Base-by-base conservation (phyloP, 345 rosid species). In the Sisymbrium irio region DNA sequence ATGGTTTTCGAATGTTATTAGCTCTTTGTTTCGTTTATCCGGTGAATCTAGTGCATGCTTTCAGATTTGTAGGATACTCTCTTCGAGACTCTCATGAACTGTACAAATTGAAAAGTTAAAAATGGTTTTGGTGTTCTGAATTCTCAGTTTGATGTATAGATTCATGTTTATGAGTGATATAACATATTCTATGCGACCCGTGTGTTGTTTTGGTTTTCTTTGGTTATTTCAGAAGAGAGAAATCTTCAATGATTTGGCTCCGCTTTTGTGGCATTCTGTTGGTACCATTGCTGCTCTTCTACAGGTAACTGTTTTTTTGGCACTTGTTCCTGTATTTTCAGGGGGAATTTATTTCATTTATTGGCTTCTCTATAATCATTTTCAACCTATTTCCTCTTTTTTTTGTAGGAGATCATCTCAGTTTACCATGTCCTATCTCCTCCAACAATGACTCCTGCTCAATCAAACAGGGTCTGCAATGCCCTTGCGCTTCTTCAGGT, bases 401-500 rank as follows among this genome's bases (percentile, higher is more conserved):
- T n/a, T n/a, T n/a, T n/a, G n/a, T 84, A 88, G 91, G 91, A 86
- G 78, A 50, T 90, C 59, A 58, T 60, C 49, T 35, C 80, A 6
- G 84, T 65, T 40, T 88, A 76, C 79, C 69, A 13, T n/a, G 13
- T 5, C 12, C 72, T 85, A 6, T 36, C 64, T 57, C 54, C 83
- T 41, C 80, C 82, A 2, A 33, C 1, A 12, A 73, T 86, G 36
- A 45, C 80, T 10, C 28, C 78, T 12, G 73, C 33, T 12, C 62
- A 28, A 1, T 73, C 85, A 0, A 68, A 28, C 32, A 81, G 80
- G 56, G 85, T 72, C 19, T 85, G 83, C 78, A 73, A 86, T 77
- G 86, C 81, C 46, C 84, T 90, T 40, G 69, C 78, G 19, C 83
- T 90, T 59, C 75, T 90, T 57, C 84, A 88, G 89, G 93, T 86